phyloP scores from a whole-genome alignment of 202 grass and related monocot species.

The Thinopyrum obtusiflorum region DNA sequence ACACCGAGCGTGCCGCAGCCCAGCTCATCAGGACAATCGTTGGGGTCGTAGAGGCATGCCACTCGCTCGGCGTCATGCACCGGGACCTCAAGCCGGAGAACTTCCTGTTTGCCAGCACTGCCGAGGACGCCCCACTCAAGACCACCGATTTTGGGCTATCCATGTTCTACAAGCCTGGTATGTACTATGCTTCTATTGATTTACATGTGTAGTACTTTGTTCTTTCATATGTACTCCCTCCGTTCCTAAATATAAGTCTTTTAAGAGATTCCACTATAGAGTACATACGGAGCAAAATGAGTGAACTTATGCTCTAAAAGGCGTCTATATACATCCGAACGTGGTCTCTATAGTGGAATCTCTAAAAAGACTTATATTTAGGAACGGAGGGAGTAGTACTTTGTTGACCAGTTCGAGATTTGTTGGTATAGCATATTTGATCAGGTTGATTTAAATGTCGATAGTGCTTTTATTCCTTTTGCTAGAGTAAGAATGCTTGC shows the following conservation, averaged over 20 bases:
- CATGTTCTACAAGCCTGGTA: constrained; percentile 86
- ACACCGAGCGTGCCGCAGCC: constrained; percentile 71
- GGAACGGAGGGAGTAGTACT: too few species aligned
- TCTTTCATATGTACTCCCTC: background rate
- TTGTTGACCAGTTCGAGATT: background rate
- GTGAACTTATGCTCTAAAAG: too few species aligned
- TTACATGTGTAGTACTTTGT: constrained; percentile 17
- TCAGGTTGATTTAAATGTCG: background rate
- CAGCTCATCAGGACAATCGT: constrained; percentile 87
- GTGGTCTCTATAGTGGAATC: too few species aligned
- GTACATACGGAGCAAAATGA: too few species aligned
- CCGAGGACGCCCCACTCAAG: constrained; percentile 77
- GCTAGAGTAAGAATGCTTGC: background rate
- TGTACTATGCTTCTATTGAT: background rate
- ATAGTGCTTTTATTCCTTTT: constrained; percentile 22
- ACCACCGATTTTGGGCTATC: constrained; percentile 88
- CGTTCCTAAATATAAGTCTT: too few species aligned
- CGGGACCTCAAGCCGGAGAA: constrained; percentile 95
- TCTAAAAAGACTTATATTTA: too few species aligned
- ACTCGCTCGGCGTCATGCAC: constrained; percentile 94
- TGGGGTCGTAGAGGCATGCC: constrained; percentile 74
- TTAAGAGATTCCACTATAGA: too few species aligned
- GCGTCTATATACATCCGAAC: too few species aligned
- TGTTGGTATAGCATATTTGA: background rate
- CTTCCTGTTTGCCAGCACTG: constrained; percentile 64